These are phyloP conservation scores for Chlorella sorokiniana DNA, from an alignment of 139 green algal species.

Conservation along the genomic window DNA sequence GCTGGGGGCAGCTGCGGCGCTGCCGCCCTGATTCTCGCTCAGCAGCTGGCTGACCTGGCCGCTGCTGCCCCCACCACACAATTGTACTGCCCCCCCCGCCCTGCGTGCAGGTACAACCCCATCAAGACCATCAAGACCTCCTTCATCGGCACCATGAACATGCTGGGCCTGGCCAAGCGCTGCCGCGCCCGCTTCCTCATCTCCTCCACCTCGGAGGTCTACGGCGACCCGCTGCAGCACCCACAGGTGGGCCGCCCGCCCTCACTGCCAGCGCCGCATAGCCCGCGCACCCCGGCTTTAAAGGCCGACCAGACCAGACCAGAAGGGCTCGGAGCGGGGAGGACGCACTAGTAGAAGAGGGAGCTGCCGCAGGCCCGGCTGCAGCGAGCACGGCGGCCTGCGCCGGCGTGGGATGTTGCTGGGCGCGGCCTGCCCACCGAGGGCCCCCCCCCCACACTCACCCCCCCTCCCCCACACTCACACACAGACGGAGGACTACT, in stretches of 20 bases:
- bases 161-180: constrained; percentile 98
- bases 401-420: not conserved
- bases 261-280: no score
- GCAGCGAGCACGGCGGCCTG: no score
- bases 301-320: no score
- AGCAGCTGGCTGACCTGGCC: no score
- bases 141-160: constrained; percentile 99
- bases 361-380: no score
- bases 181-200: constrained; percentile 93
- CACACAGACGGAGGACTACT: constrained; percentile 91
- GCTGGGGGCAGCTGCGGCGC: not conserved
- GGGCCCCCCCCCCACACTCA: not conserved
- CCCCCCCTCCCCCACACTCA: not conserved
- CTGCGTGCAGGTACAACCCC: constrained; percentile 89
- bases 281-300: no score
- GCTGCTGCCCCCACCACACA: not conserved
- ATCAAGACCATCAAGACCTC: constrained; percentile 99
- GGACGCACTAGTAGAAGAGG: no score
- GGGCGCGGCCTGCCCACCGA: not conserved
- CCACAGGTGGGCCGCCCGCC: constrained; percentile 80
- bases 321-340: no score
- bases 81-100: not conserved
- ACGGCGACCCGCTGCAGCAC: constrained; percentile 98
- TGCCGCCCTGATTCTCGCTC: not conserved
- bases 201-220: constrained; percentile 94